Base-by-base conservation (phyloP, 306 rosid genomes). In the Potentilla sterilis region DNA sequence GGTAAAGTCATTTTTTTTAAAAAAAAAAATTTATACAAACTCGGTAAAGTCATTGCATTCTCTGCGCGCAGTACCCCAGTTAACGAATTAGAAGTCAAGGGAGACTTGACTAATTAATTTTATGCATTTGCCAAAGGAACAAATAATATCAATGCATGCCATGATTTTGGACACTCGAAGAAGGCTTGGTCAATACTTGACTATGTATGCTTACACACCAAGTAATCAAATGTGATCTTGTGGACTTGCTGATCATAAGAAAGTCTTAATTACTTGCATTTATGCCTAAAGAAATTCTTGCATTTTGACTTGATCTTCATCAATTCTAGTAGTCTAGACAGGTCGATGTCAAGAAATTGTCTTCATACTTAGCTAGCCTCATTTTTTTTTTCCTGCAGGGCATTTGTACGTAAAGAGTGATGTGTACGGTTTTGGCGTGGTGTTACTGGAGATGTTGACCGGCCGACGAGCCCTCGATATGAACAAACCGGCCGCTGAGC, bases 391-490 rank as follows among this genome's bases (percentile, higher is more conserved):
- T 14, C 32, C 1, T 4, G 12, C 86, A 95, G 99, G 98, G 0
- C 98, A 92, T 81, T 79, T 96, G 3, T 90, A 96, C 28, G 78
- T 92, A 55, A 96, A 80, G 43, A 96, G 99, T 8, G 99, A 96
- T 21, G 99, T 96, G 28, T 92, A 83, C 5, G 99, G 99, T 21
- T 96, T 96, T 18, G 97, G 98, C 2, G 96, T 96, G 1, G 98
- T 96, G 18, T 83, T 95, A 37, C 84, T 95, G 7, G 99, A 95
- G 70, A 48, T 95, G 28, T 13, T 95, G 24, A 90, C 97, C 0
- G 99, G 99, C 0, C 47, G 75, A 0, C 76, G 58, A 2, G 98
- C 93, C 0, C 22, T 89, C 3, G 99, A 92, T 86, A 3, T 32
- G 6, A 81, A 76, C 40, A 66, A 88, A 54, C 87, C 93, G 0